Evolutionary conservation across 2,329 filamentous ascomycete species (phyloP).

Genomic region (Sporothrix dimorphospora): DNA sequence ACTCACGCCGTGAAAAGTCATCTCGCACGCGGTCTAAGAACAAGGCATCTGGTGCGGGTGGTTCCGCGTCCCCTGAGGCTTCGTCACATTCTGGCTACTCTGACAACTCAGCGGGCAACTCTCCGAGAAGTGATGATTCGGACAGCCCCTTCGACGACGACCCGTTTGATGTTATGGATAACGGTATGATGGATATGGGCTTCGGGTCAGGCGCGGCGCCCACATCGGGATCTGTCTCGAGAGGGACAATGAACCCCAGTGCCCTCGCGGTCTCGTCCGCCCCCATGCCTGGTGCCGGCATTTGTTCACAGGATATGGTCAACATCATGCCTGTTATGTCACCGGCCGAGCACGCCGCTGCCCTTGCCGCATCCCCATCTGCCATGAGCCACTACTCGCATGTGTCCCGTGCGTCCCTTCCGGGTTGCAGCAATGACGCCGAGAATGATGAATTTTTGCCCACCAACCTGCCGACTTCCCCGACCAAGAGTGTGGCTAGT

Average conservation of each 20-base stretch:
- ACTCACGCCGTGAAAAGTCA: constrained; percentile 61
- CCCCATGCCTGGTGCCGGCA: constrained; percentile 43
- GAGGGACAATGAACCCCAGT: constrained; percentile 44
- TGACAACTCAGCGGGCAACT: constrained; percentile 59
- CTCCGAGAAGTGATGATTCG: constrained; percentile 53
- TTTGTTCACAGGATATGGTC: constrained; percentile 33
- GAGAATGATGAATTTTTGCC: constrained; percentile 34
- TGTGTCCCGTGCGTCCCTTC: constrained; percentile 50
- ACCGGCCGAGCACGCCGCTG: constrained; percentile 37
- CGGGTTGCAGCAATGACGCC: constrained; percentile 22
- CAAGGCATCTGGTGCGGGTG: constrained; percentile 46
- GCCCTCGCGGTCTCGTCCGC: constrained; percentile 46
- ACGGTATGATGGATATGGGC: constrained; percentile 42
- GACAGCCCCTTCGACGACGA: constrained; percentile 46
- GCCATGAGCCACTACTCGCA: constrained; percentile 51
- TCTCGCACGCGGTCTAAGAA: constrained; percentile 59
- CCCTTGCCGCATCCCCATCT: constrained; percentile 49
- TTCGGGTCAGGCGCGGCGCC: not conserved
- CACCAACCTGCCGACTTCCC: constrained; percentile 45
- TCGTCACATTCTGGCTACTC: constrained; percentile 61
- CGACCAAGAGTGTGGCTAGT: constrained; percentile 55
- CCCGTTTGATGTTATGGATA: constrained; percentile 47
- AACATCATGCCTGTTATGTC: constrained; percentile 37
- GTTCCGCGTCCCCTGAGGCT: constrained; percentile 49
- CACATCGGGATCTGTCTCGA: constrained; percentile 25